These are phyloP conservation scores for Iris pallida DNA, from an alignment of 116 monocot genomes.

Conservation along the genomic window DNA sequence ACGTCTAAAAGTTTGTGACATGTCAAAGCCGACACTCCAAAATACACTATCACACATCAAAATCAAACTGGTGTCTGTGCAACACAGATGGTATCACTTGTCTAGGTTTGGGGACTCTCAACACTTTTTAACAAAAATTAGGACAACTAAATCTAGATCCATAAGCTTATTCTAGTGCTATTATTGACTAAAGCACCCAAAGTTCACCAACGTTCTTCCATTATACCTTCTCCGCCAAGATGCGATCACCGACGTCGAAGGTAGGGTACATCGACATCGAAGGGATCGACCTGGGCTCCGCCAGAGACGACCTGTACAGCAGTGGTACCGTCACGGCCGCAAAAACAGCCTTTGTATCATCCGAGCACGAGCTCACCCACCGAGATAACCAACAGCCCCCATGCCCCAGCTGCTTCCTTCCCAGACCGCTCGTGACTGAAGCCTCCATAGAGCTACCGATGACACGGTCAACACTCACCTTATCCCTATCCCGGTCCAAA, in stretches of 20 bases:
- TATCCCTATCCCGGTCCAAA: neutral
- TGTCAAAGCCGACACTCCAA: too few species aligned
- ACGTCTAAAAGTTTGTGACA: too few species aligned
- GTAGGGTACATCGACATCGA: constrained; percentile 91
- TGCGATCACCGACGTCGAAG: constrained; percentile 84
- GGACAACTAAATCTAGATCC: too few species aligned
- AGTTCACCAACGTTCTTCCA: too few species aligned
- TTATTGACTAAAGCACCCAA: too few species aligned
- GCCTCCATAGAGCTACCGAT: neutral
- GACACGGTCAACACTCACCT: neutral
- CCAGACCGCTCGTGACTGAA: neutral
- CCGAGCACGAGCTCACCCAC: constrained; percentile 54
- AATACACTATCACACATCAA: too few species aligned
- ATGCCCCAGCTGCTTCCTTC: constrained; percentile 3
- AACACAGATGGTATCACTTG: too few species aligned
- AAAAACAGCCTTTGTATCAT: constrained; percentile 68
- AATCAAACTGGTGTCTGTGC: too few species aligned
- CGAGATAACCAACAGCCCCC: constrained; percentile 51
- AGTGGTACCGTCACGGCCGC: constrained; percentile 75
- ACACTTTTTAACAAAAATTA: too few species aligned
- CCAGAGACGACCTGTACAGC: constrained; percentile 63
- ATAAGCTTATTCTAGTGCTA: too few species aligned
- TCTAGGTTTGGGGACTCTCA: too few species aligned
- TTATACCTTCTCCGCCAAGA: constrained; percentile 88
- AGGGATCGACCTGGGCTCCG: constrained; percentile 85